phyloP scores from a whole-genome alignment of 1,139 yeast genomes.

The Oligophagozyma castellii region DNA sequence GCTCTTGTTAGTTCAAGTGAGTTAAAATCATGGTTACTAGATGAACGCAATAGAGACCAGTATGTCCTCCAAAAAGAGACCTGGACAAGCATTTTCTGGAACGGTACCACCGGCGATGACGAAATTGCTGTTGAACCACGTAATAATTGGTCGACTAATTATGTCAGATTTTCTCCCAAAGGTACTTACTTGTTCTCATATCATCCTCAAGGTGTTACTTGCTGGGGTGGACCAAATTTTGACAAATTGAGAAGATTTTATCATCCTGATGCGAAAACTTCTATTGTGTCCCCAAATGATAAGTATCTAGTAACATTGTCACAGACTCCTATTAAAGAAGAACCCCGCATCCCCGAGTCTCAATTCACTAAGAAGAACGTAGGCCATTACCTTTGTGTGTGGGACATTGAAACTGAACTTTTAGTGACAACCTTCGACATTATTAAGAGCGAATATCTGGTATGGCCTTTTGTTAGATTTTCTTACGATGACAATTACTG shows the following conservation, averaged over 20 bases:
- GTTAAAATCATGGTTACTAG: slow-evolving; percentile 84
- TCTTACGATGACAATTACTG: slow-evolving; percentile 86
- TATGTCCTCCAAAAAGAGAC: slow-evolving; percentile 69
- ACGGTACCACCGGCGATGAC: slow-evolving; percentile 59
- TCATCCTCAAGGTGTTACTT: slow-evolving; percentile 90
- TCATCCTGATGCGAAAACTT: slow-evolving; percentile 80
- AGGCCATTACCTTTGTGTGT: slow-evolving; percentile 88
- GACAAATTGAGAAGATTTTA: slow-evolving; percentile 63
- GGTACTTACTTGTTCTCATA: slow-evolving; percentile 82
- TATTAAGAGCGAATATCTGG: slow-evolving; percentile 69
- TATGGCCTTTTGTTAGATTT: slow-evolving; percentile 98
- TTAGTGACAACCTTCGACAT: slow-evolving; percentile 85
- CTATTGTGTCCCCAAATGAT: slow-evolving; percentile 90
- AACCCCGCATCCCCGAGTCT: slow-evolving; percentile 46
- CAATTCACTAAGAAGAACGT: slow-evolving; percentile 83
- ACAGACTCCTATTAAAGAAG: slow-evolving; percentile 60
- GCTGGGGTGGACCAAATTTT: slow-evolving; percentile 89
- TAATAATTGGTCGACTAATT: slow-evolving; percentile 70
- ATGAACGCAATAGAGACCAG: slow-evolving; percentile 84
- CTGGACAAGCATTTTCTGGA: slow-evolving; percentile 78
- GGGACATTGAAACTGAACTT: slow-evolving; percentile 80
- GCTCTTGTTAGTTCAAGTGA: slow-evolving; percentile 67
- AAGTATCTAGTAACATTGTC: slow-evolving; percentile 84
- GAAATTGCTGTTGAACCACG: slow-evolving; percentile 52
- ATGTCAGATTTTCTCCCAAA: slow-evolving; percentile 80